phyloP scores from a whole-genome alignment of 2,329 filamentous ascomycete species.

The Pseudopithomyces chartarum region DNA sequence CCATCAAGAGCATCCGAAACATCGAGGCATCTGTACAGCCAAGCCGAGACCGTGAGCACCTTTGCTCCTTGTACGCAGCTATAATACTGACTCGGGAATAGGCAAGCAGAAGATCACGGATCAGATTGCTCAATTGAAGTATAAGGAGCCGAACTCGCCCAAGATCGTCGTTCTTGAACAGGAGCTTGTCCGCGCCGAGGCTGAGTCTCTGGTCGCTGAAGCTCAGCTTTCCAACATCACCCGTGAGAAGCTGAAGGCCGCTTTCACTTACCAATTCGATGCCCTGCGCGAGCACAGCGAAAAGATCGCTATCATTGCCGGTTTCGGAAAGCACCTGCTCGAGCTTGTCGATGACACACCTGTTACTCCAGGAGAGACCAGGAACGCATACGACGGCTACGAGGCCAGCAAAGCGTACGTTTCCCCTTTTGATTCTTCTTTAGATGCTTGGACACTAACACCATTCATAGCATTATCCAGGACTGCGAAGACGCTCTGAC shows the following conservation, averaged over 20 bases:
- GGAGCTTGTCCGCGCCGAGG: conserved; percentile 96
- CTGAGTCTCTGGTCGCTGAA: conserved; percentile 97
- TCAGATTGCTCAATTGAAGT: conserved; percentile 97
- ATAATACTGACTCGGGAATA: conserved; percentile 42
- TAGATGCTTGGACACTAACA: conserved; percentile 20
- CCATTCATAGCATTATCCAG: conserved; percentile 77
- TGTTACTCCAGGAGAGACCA: conserved; percentile 95
- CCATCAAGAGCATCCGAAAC: conserved; percentile 99
- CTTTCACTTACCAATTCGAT: conserved; percentile 98
- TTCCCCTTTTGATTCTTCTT: not conserved
- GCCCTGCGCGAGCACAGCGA: conserved; percentile 96
- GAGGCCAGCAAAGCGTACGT: conserved; percentile 87
- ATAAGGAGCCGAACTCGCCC: conserved; percentile 98
- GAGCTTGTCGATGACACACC: conserved; percentile 96
- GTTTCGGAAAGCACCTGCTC: conserved; percentile 96
- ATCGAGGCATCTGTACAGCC: conserved; percentile 98
- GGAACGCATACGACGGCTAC: conserved; percentile 94
- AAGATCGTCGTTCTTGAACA: conserved; percentile 98
- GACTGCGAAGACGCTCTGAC: conserved; percentile 97
- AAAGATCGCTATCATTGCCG: conserved; percentile 96
- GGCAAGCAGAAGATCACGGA: conserved; percentile 99
- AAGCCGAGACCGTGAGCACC: conserved; percentile 83
- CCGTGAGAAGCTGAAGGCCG: conserved; percentile 97
- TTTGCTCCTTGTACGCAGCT: not conserved
- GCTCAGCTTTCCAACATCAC: conserved; percentile 99